These are phyloP conservation scores for Spergularia marina DNA, from an alignment of 148 eudicot genomes.

Conservation along the genomic window DNA sequence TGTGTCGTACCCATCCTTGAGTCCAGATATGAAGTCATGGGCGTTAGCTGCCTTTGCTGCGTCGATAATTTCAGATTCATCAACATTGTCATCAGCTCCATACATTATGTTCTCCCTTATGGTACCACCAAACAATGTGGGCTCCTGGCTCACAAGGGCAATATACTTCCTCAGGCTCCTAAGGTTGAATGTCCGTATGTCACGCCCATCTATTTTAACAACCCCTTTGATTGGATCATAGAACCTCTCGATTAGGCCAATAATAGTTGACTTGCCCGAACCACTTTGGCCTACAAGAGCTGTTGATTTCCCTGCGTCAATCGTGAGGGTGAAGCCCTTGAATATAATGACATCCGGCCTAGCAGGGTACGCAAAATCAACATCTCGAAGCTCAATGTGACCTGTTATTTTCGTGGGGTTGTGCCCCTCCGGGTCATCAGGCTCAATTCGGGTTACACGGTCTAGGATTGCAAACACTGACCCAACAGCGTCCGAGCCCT, in stretches of 20 bases:
- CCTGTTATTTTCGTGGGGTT: conserved; percentile 52
- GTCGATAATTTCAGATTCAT: conserved; percentile 53
- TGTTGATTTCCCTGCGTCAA: conserved; percentile 67
- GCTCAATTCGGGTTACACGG: conserved; percentile 61
- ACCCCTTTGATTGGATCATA: conserved; percentile 64
- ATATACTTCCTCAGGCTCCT: conserved; percentile 64
- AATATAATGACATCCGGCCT: conserved; percentile 52
- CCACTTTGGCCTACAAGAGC: conserved; percentile 87
- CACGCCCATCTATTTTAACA: conserved; percentile 61
- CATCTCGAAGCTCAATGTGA: conserved; percentile 50
- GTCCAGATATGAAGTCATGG: conserved; percentile 56
- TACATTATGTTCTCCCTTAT: conserved; percentile 62
- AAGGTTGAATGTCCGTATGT: conserved; percentile 47
- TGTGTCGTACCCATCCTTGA: conserved; percentile 67
- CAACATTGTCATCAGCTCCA: conserved; percentile 36
- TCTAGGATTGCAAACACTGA: conserved; percentile 72
- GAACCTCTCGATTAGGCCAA: conserved; percentile 66
- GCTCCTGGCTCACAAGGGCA: conserved; percentile 85
- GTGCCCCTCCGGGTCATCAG: conserved; percentile 58
- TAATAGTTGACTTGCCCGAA: conserved; percentile 80
- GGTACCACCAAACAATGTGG: conserved; percentile 62
- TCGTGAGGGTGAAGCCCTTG: conserved; percentile 51
- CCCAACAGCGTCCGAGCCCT: conserved; percentile 65
- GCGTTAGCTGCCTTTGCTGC: conserved; percentile 82
- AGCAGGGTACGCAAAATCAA: conserved; percentile 66